These are phyloP conservation scores for Eucalyptus pauciflora DNA, from an alignment of 345 rosid genomes.

Conservation along the genomic window DNA sequence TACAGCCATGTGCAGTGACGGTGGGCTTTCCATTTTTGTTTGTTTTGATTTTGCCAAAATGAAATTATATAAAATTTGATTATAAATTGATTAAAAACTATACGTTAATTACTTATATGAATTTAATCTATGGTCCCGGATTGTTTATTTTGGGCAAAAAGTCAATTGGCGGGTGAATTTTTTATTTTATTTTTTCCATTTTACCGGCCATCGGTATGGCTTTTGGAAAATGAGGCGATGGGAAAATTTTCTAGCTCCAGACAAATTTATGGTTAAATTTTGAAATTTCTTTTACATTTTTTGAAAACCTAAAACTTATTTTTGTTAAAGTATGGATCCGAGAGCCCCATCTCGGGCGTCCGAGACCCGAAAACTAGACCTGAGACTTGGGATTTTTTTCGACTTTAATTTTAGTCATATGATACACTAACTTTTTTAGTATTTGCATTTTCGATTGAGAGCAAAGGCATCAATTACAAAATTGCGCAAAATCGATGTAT, in stretches of 20 bases:
- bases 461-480: background rate
- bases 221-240: background rate
- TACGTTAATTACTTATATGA: background rate
- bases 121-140: background rate
- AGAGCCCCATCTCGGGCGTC: background rate
- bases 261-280: background rate
- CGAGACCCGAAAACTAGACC: background rate
- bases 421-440: background rate
- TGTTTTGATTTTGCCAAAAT: background rate
- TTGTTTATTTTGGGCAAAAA: background rate
- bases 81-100: background rate
- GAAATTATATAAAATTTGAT: background rate
- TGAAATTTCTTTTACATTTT: background rate
- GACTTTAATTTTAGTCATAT: background rate
- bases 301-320: background rate
- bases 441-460: background rate
- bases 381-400: background rate
- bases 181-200: no score
- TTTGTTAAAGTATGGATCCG: background rate
- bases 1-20: background rate
- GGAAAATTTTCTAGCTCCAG: background rate
- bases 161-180: background rate
- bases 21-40: background rate
- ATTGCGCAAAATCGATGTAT: background rate
- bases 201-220: background rate